Evolutionary conservation across 352 stramenopile genomes (phyloP).

Genomic region (Globisporangium nodosum): DNA sequence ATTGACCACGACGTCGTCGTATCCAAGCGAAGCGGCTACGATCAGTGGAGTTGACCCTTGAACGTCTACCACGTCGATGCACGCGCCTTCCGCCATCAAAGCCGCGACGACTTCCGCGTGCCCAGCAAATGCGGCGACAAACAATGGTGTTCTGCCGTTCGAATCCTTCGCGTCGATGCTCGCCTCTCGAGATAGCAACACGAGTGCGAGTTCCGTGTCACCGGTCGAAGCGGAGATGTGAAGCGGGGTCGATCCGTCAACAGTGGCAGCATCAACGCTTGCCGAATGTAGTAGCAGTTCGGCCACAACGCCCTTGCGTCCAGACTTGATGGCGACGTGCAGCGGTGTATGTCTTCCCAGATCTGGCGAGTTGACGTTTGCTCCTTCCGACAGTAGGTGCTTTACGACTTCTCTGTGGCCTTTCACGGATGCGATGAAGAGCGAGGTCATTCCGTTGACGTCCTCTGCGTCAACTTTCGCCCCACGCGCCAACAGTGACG

Average conservation of each 20-base stretch:
- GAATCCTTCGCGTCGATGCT: background rate
- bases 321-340: background rate
- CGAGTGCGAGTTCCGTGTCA: background rate
- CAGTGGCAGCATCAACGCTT: background rate
- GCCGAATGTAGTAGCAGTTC: background rate
- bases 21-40: conserved; percentile 30
- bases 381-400: background rate
- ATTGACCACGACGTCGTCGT: conserved; percentile 28
- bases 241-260: background rate
- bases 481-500: no score
- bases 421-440: background rate
- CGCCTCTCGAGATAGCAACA: background rate
- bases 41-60: conserved; percentile 12
- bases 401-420: background rate
- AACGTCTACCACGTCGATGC: no score
- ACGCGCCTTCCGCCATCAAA: background rate
- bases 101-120: background rate
- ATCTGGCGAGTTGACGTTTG: background rate
- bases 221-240: background rate
- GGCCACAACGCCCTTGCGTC: background rate
- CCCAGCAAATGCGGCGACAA: background rate
- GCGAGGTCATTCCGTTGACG: background rate
- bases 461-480: background rate
- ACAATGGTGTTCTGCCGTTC: background rate
- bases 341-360: background rate